phyloP scores from a whole-genome alignment of 2,329 filamentous ascomycete species.

The Stachybotrys chartarum region DNA sequence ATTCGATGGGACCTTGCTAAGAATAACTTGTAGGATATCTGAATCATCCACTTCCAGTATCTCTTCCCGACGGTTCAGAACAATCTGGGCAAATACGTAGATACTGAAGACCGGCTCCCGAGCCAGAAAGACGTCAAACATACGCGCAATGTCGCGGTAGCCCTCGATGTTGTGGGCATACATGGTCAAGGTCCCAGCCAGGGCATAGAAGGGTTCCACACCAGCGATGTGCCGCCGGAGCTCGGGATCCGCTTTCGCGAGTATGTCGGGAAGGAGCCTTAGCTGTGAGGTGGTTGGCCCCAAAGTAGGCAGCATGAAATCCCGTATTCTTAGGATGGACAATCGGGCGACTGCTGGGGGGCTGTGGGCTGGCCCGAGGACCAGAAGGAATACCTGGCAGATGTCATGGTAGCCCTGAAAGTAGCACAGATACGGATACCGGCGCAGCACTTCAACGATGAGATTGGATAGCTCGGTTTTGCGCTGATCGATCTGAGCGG shows the following conservation, averaged over 20 bases:
- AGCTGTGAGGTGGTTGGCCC: slow-evolving; percentile 77
- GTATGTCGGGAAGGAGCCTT: slow-evolving; percentile 76
- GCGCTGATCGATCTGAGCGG: slow-evolving; percentile 59
- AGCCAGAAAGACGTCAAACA: slow-evolving; percentile 89
- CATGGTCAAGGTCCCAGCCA: slow-evolving; percentile 89
- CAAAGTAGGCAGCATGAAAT: slow-evolving; percentile 94
- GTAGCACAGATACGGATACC: slow-evolving; percentile 79
- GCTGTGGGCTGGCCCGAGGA: slow-evolving; percentile 59
- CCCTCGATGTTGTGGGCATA: slow-evolving; percentile 94
- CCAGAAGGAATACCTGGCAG: slow-evolving; percentile 87
- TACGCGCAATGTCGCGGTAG: slow-evolving; percentile 78
- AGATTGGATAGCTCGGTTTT: slow-evolving; percentile 73
- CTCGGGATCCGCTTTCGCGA: slow-evolving; percentile 62
- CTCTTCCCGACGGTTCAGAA: slow-evolving; percentile 72
- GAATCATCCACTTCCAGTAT: slow-evolving; percentile 88
- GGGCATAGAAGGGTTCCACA: slow-evolving; percentile 83
- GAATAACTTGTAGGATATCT: slow-evolving; percentile 83
- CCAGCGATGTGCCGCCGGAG: slow-evolving; percentile 69
- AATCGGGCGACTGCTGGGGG: slow-evolving; percentile 66
- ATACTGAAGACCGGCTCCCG: slow-evolving; percentile 81
- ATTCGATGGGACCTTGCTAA: slow-evolving; percentile 78
- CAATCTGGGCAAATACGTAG: slow-evolving; percentile 87
- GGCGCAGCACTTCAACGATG: slow-evolving; percentile 74
- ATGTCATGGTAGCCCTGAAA: slow-evolving; percentile 99
- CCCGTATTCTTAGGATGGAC: slow-evolving; percentile 82